phyloP scores from a whole-genome alignment of 129 eudicot species.

The Chrysanthemum lavandulifolium region DNA sequence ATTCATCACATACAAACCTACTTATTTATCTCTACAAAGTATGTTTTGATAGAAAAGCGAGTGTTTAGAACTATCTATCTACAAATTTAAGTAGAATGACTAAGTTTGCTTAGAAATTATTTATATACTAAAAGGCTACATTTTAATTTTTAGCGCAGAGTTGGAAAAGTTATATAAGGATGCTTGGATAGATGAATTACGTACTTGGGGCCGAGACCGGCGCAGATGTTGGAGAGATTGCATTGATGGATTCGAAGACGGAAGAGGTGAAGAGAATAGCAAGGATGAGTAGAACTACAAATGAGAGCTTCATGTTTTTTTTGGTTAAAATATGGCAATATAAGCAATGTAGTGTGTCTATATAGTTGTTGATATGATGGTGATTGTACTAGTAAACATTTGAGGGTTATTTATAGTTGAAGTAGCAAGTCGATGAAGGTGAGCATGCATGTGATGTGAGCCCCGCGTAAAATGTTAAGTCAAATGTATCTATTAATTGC shows the following conservation, averaged over 20 bases:
- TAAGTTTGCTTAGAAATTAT: too few relatives aligned
- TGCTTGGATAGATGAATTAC: neutral
- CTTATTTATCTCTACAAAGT: neutral
- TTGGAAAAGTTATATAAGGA: neutral
- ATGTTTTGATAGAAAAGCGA: neutral
- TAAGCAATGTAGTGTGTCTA: neutral
- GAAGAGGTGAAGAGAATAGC: constrained; percentile 13
- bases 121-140: too few relatives aligned
- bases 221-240: neutral
- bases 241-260: constrained; percentile 1
- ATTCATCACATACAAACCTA: neutral
- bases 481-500: too few relatives aligned
- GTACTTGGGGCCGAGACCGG: constrained; percentile 10
- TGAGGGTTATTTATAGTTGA: neutral
- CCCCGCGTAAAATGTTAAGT: neutral
- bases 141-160: too few relatives aligned
- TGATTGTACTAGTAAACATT: neutral
- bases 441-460: neutral
- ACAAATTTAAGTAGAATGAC: too few relatives aligned
- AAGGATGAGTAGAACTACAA: constrained; percentile 12
- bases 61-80: too few relatives aligned
- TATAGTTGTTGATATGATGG: neutral
- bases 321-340: neutral
- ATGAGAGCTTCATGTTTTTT: constrained; percentile 24
- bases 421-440: neutral